Base-by-base conservation (phyloP, 2,329 filamentous ascomycete species). In the Penicillium italicum region DNA sequence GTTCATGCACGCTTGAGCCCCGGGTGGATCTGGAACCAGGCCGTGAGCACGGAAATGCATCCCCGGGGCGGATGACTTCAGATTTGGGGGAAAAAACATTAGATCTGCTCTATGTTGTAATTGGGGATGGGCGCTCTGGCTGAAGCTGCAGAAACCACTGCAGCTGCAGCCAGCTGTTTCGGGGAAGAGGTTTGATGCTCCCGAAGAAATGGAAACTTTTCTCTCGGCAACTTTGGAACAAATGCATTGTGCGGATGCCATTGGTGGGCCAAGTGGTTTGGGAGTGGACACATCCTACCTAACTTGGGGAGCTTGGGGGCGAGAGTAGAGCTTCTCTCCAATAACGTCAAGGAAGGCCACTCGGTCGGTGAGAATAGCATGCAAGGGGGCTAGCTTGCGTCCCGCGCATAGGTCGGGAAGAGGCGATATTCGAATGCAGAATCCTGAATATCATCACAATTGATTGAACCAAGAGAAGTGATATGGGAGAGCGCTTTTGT, bases 1-100 rank as follows among this genome's bases (percentile, higher is more conserved):
- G 61, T 65, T 65, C 61, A 65, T 62, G 62, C 59, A 62, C 30
- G 49, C 56, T 57, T 56, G 48, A 51, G 37, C 33, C 51, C 42
- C 42, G 31, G 43, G 45, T 34, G 26, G 10, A 52, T 41, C 26
- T 44, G 6, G 50, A 24, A 48, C 28, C 31, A 56, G 38, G 18
- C 40, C 14, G 28, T 33, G 24, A 24, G 26, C 10, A 36, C 31
- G 28, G 24, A 33, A 50, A 52, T 37, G 31, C 28, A 53, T 20
- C 34, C 16, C 56, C 33, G 48, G 40, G 24, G 30, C 42, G n/a
- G 11, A 24, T 42, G 22, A 50, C 18, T 34, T 54, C 37, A 22
- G 18, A 10, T 11, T 42, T 41, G 5, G 24, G 37, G 24, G 4
- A n/a, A n/a, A n/a, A 11, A 20, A 26, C n/a, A 3, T 30, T 10